These are phyloP conservation scores for Lactarius sanguifluus DNA, from an alignment of 768 basidiomycete genomes.

Conservation along the genomic window DNA sequence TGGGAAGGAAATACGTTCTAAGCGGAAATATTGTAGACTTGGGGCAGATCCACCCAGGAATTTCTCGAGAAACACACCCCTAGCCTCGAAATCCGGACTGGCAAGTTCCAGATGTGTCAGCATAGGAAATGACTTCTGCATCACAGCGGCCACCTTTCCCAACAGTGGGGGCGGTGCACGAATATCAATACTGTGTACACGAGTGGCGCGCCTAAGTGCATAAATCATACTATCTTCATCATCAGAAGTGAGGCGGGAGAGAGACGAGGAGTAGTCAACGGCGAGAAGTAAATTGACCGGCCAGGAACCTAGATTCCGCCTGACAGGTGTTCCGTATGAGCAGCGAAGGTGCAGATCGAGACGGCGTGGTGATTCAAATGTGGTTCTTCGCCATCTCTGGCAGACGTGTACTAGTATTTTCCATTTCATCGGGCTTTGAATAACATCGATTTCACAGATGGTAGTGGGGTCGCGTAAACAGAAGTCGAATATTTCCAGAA, in stretches of 20 bases:
- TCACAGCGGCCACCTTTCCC: neutral
- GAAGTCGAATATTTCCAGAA: neutral
- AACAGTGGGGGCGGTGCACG: neutral
- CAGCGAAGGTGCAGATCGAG: neutral
- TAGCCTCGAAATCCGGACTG: neutral
- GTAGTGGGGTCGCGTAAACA: neutral
- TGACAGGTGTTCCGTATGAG: neutral
- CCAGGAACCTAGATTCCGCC: neutral
- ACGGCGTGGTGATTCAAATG: neutral
- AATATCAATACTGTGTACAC: neutral
- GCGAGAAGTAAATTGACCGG: neutral
- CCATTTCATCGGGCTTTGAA: neutral
- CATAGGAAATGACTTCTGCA: neutral
- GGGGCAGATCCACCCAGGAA: conserved; percentile 2
- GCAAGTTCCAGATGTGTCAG: neutral
- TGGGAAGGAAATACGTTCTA: neutral
- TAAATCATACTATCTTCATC: neutral
- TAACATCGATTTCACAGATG: accelerated
- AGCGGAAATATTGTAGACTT: neutral
- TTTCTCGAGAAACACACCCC: neutral
- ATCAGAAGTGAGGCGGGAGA: too few species aligned
- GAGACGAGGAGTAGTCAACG: neutral
- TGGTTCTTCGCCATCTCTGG: neutral
- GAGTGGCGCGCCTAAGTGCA: neutral
- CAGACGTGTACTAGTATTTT: neutral